Evolutionary conservation across 2,329 filamentous ascomycete genomes (phyloP), one percentile per base, ranked within the genome.

Genomic region (Colletotrichum sp.): DNA sequence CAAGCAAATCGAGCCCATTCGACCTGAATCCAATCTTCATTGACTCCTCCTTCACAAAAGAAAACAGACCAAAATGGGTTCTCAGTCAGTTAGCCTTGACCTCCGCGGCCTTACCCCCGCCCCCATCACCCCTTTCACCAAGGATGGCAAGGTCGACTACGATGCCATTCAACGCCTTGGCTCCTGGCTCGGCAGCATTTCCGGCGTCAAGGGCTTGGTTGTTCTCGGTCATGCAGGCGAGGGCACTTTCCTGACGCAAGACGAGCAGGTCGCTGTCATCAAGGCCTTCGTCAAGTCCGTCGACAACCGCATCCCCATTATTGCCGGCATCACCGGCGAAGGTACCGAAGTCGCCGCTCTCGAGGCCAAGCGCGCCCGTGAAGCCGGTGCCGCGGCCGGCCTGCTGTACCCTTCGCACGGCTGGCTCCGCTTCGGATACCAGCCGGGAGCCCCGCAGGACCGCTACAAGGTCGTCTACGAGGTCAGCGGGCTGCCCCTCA

Each of bases 381-480:
- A 87, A 39, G 88, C 88, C 64, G 89, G 89, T 39, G 89, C 89
- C 5, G 81, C 86, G 14, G 89, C 89, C 10, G 89, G 89, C 21
- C 84, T 90, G 0, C 80, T 90, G 4, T 90, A 90, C 78, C 89
- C 89, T 16, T 89, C 87, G 1, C 88, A 90, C 72, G 89, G 89
- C 71, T 90, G 89, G 89, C 80, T 90, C 28, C 86, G 89, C n/a
- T 90, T 90, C 77, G 89, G 89, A 10, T 90, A 90, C 78, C 89
- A 90, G 77, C 82, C 84, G 14, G 88, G 88, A 30, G 89, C 89
- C 10, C 88, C 89, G 3, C 88, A 90, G 77, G 88, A 90, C 77
- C 85, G 88, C 39, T 90, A 90, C 83, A 85, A 84, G 79, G 82
- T 82, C 1, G 88, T 90, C 9, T 90, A 87, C 75, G 89, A 89